Conservation (phyloP, 2,329 filamentous ascomycete genomes). For the Colletotrichum endophyticum region DNA sequence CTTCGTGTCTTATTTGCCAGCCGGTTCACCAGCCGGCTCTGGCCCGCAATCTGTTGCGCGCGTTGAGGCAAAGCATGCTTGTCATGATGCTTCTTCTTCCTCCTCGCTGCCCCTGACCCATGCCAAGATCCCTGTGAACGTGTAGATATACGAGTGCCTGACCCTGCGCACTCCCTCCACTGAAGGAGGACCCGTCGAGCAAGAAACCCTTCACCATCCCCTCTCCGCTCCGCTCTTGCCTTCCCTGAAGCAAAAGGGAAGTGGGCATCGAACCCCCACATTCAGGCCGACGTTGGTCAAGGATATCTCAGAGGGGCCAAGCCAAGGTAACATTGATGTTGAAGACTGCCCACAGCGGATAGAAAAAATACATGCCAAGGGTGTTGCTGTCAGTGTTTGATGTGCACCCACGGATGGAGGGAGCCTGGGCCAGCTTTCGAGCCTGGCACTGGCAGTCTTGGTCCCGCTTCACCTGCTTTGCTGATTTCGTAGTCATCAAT, state of each 20-base stretch:
- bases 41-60: not conserved
- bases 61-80: not conserved
- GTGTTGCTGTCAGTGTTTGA: slow-evolving; percentile 16
- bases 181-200: not conserved
- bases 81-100: slow-evolving; percentile 2
- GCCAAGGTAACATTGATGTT: not conserved
- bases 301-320: not conserved
- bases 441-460: not conserved
- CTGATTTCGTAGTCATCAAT: not conserved
- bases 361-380: slow-evolving; percentile 9
- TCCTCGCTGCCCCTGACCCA: slow-evolving; percentile 1
- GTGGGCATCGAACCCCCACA: slow-evolving; percentile 1
- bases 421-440: not conserved
- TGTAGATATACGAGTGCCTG: not conserved
- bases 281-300: slow-evolving; percentile 4
- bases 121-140: not conserved
- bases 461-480: not conserved
- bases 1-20: not conserved
- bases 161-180: not conserved
- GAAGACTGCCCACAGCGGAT: not conserved
- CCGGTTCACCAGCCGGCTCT: not conserved
- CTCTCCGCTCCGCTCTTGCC: not conserved
- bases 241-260: not conserved
- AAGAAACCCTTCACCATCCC: not conserved
- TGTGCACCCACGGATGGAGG: not conserved